Conservation (phyloP, 139 green algal genomes). For the Tetratostichococcus sp. region DNA sequence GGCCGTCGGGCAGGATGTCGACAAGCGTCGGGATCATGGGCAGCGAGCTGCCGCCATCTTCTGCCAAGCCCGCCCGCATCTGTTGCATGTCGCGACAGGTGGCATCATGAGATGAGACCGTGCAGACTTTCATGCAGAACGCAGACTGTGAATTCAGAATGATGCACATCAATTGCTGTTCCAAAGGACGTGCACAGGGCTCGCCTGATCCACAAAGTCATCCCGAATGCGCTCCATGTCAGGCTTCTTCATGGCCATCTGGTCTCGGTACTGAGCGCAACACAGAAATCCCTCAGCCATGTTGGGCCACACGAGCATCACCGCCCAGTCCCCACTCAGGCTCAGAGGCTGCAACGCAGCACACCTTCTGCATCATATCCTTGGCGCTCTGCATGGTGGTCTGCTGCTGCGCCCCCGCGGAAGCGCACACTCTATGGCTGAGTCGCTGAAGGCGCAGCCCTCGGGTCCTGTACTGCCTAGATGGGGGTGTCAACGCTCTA, state of each 20-base stretch:
- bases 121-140: not conserved
- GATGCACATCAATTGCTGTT: too few species aligned
- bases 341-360: too few species aligned
- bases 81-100: not conserved
- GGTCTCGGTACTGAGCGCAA: not conserved
- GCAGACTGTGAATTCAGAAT: too few species aligned
- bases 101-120: not conserved
- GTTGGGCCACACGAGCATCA: too few species aligned
- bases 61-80: constrained; percentile 8
- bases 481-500: too few species aligned
- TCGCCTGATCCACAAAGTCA: not conserved
- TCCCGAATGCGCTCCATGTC: not conserved
- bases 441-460: too few species aligned
- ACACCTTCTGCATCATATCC: not conserved
- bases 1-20: constrained; percentile 36
- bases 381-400: not conserved
- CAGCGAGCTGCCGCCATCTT: constrained; percentile 11
- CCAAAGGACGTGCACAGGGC: too few species aligned
- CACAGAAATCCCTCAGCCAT: too few species aligned
- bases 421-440: not conserved
- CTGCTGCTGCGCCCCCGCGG: not conserved
- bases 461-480: too few species aligned
- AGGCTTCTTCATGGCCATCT: not conserved
- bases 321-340: too few species aligned
- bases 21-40: constrained; percentile 55